phyloP scores from a whole-genome alignment of 140 eudicot genomes.

The Flaveria floridana region DNA sequence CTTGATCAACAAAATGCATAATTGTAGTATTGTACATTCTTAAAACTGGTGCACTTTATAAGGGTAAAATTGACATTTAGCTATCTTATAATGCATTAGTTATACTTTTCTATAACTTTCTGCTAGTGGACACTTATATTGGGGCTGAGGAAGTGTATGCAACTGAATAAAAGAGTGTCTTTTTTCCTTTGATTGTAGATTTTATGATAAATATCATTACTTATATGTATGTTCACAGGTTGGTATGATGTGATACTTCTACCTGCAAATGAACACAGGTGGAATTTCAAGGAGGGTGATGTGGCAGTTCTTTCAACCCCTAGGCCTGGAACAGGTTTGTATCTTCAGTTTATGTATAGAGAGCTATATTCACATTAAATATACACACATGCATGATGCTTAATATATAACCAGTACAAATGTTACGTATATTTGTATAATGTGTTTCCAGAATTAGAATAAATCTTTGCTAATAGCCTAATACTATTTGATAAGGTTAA shows the following conservation, averaged over 20 bases:
- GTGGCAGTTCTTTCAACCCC: conserved; percentile 95
- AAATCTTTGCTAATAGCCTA: not conserved
- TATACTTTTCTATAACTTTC: not conserved
- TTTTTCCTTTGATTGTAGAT: not conserved
- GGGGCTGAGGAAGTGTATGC: not conserved
- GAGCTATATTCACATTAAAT: not conserved
- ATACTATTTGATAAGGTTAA: not conserved
- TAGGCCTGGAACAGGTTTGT: conserved; percentile 77
- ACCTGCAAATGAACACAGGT: conserved; percentile 71
- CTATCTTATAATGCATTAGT: not conserved
- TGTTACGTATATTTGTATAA: not conserved
- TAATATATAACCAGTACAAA: not conserved
- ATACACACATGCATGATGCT: not conserved
- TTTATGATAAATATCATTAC: not conserved
- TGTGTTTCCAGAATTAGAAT: too few relatives aligned
- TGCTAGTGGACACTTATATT: not conserved
- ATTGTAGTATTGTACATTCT: not conserved
- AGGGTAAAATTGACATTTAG: not conserved
- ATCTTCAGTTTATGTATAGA: not conserved
- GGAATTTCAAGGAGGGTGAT: conserved; percentile 96
- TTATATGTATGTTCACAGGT: conserved; percentile 42
- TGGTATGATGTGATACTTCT: conserved; percentile 88
- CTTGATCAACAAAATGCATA: not conserved
- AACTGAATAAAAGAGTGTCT: not conserved
- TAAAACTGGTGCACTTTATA: not conserved